phyloP scores from a whole-genome alignment of 805 yeast species.

The Millerozyma acaciae region DNA sequence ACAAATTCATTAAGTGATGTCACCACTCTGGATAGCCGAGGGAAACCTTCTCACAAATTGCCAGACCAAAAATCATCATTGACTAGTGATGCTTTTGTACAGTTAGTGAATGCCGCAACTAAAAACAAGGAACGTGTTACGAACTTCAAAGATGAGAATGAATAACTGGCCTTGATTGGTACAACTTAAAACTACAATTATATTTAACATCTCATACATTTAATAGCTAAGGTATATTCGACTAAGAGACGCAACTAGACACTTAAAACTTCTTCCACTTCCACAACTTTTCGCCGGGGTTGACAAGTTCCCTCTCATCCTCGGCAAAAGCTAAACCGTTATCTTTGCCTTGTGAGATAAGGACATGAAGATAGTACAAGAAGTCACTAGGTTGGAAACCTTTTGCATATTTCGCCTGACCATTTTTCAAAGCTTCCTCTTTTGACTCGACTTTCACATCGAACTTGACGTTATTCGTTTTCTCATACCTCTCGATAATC shows the following conservation, averaged over 20 bases:
- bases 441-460: slow-evolving; percentile 24
- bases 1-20: slow-evolving; percentile 14
- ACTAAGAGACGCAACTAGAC: background rate
- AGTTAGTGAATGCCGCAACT: slow-evolving; percentile 65
- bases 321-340: slow-evolving; percentile 27
- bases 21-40: background rate
- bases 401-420: slow-evolving; percentile 19
- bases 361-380: slow-evolving; percentile 31
- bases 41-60: too few species aligned
- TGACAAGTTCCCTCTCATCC: slow-evolving; percentile 30
- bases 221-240: too few species aligned
- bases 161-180: background rate
- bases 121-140: slow-evolving; percentile 50
- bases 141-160: slow-evolving; percentile 11
- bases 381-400: slow-evolving; percentile 33
- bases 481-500: slow-evolving; percentile 38
- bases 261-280: slow-evolving; percentile 28
- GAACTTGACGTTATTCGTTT: slow-evolving; percentile 30
- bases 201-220: too few species aligned
- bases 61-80: slow-evolving; percentile 30
- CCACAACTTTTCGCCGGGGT: slow-evolving; percentile 36
- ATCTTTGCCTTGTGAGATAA: slow-evolving; percentile 38
- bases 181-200: background rate
- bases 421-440: slow-evolving; percentile 29
- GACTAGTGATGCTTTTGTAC: slow-evolving; percentile 59